A percentile compares a stretch with the other conserved stretches of the same genome.
These are phyloP conservation scores for Wallacemonas sp. DNA, from an alignment of 208 protist species.

Conservation along the genomic window DNA sequence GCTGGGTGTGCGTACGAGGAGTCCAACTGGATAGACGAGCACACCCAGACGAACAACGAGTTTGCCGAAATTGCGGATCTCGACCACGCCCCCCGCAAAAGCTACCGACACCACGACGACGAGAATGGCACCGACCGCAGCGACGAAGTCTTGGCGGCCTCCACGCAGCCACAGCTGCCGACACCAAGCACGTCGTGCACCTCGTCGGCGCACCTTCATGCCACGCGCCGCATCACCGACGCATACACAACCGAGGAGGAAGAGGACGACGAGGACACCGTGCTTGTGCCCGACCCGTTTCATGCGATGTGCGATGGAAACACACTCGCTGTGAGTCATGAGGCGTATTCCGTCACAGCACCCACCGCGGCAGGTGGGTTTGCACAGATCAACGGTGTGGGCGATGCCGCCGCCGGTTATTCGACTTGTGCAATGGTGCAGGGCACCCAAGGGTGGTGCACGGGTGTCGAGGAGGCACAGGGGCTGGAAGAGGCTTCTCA, in stretches of 20 bases:
- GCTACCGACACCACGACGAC: conserved; percentile 22
- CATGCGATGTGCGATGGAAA: too few species aligned
- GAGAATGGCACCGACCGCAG: not conserved
- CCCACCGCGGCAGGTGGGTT: too few species aligned
- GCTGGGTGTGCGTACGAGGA: not conserved
- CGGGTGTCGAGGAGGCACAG: not conserved
- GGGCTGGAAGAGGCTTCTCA: not conserved
- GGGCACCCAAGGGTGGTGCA: not conserved
- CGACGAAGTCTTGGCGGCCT: not conserved
- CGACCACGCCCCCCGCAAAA: conserved; percentile 43
- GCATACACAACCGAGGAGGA: conserved; percentile 6
- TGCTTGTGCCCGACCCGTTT: not conserved
- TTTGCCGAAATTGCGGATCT: conserved; percentile 17
- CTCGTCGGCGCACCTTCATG: not conserved
- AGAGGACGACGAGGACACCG: not conserved
- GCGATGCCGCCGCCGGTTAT: too few species aligned
- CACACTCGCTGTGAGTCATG: too few species aligned
- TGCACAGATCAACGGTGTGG: too few species aligned
- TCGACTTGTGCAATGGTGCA: not conserved
- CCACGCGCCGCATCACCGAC: conserved; percentile 6
- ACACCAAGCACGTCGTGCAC: not conserved
- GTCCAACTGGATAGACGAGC: conserved; percentile 7
- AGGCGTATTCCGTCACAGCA: too few species aligned
- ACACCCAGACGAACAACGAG: not conserved
- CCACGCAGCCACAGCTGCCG: not conserved